Evolutionary conservation across 2,329 filamentous ascomycete genomes (phyloP), one percentile per base, ranked within the genome.

Genomic region (Aspergillus amoenus): DNA sequence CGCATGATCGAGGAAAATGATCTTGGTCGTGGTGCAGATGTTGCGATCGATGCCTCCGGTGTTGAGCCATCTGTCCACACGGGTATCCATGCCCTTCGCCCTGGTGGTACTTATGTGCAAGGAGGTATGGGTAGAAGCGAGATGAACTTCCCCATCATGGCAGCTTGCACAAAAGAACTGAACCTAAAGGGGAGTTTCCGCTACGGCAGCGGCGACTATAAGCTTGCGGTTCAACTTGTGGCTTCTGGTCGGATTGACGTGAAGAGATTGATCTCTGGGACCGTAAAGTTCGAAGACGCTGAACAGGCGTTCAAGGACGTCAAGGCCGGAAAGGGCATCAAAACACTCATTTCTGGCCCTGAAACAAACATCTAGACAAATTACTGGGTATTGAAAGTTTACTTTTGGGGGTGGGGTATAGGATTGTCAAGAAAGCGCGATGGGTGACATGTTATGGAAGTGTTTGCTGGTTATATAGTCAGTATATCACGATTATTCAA

Each of bases 61-160:
- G 91, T 88, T 2, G 89, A 92, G 76, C 84, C 88, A 0, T 89
- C 86, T 9, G 91, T 93, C 67, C 89, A 93, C 76, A 82, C 88
- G 0, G 84, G 83, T 34, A 82, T 93, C 66, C 88, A 93, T 74
- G 82, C 82, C 18, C 83, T 92, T 24, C 83, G 87, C 61, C 80
- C 81, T 46, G 90, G 90, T 55, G 90, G 90, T 32, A 87, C 83
- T 15, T 93, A 91, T 67, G 88, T 95, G 8, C 91, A 95, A 78
- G 91, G 87, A 58, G 93, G 93, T 55, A 96, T 97, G 91, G 93
- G 93, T 69, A 89, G 88, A 71, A 76, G 86, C 40, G 90, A 96
- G 69, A 93, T 97, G 73, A 89, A 77, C 8, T 96, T 97, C 79
- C 93, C 93, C 51, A 96, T 97, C 72, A 90, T 93, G 84, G 88